Conservation (phyloP, 495 filamentous ascomycete species). For the Amorphotheca resinae region DNA sequence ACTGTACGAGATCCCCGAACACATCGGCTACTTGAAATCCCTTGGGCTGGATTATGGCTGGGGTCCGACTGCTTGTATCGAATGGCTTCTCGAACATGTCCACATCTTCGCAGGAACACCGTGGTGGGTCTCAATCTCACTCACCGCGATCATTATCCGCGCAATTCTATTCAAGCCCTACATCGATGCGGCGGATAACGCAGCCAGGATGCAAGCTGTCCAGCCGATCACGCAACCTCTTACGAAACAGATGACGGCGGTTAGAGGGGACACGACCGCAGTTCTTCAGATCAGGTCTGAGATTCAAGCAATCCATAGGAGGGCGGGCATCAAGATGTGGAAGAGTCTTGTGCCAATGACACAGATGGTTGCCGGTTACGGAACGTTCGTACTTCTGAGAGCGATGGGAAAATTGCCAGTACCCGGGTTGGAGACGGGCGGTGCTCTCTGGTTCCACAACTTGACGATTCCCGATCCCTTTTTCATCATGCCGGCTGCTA, state of each 20-base stretch:
- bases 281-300: slow-evolving; percentile 32
- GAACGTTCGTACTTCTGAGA: slow-evolving; percentile 63
- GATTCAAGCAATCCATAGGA: slow-evolving; percentile 34
- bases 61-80: slow-evolving; percentile 55
- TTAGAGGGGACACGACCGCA: slow-evolving; percentile 28
- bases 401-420: slow-evolving; percentile 70
- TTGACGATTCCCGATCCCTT: slow-evolving; percentile 67
- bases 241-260: slow-evolving; percentile 35
- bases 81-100: slow-evolving; percentile 69
- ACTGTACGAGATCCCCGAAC: slow-evolving; percentile 45
- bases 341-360: slow-evolving; percentile 45
- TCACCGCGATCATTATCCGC: slow-evolving; percentile 51
- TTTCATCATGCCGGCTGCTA: slow-evolving; percentile 55
- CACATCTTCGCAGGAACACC: slow-evolving; percentile 61
- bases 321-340: slow-evolving; percentile 39
- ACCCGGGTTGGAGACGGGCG: slow-evolving; percentile 57
- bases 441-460: slow-evolving; percentile 66
- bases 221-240: slow-evolving; percentile 36
- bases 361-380: slow-evolving; percentile 62
- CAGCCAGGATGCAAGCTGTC: slow-evolving; percentile 37
- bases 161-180: slow-evolving; percentile 50
- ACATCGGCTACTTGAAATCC: slow-evolving; percentile 69
- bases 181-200: slow-evolving; percentile 44
- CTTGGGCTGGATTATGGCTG: slow-evolving; percentile 79
- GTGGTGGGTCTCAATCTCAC: slow-evolving; percentile 68